Evolutionary conservation across 805 yeast species (phyloP), one percentile per base, ranked within the genome.

Genomic region (Yarrowia porcina): DNA sequence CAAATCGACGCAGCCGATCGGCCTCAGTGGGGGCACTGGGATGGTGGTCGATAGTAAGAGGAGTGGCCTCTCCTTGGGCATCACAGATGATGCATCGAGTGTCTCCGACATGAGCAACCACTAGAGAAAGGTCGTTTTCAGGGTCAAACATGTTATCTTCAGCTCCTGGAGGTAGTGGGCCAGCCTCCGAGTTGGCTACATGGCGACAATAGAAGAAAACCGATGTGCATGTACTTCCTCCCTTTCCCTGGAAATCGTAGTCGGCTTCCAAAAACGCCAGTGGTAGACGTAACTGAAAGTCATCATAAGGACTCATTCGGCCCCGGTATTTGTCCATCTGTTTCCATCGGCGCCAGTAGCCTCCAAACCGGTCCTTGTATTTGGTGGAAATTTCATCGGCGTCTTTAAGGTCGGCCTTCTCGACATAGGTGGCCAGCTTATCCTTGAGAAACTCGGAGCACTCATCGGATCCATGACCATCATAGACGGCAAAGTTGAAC

Each of bases 101-200:
- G 72, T 94, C 99, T 6, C 99, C 99, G 13, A 93, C 85, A 71
- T 94, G 99, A 1, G 96, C 92, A 18, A 92, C 83, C 0, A 89
- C 80, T 21, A 94, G 73, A 11, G 61, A 69, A 12, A 39, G 47
- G 30, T 27, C 65, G 33, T 61, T 27, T 15, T 60, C 54, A 4
- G 36, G 47, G 49, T 56, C 61, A 18, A 56, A 56, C 47, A 56
- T 56, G 49, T 56, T 56, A 10, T 56, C 61, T 20, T 39, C 49
- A 15, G 49, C 49, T 3, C 59, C 59, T 4, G 59, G 59, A 3
- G 59, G 59, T 6, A 52, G 35, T 0, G 61, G 49, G 4, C 30
- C 61, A 18, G 61, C 49, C n/a, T 56, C 38, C 3, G 49, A 20
- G 8, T 45, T 18, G 15, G 47, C 61, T 28, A 56, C 61, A 27